These are phyloP conservation scores for Teunomyces panamensis DNA, from an alignment of 805 yeast genomes.

Conservation along the genomic window DNA sequence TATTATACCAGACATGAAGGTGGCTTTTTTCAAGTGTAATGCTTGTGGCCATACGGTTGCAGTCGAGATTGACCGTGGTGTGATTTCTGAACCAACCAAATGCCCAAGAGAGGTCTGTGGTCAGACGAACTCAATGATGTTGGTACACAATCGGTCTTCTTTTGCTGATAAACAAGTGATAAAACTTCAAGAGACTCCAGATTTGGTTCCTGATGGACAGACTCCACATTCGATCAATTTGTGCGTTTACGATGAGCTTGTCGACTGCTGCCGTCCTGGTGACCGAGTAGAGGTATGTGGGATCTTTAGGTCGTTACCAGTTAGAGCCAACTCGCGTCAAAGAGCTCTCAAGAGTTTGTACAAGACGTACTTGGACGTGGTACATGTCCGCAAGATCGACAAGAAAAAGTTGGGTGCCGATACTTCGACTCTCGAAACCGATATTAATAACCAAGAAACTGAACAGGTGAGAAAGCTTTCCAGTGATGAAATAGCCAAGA, in stretches of 20 bases:
- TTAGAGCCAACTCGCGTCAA: conserved; percentile 80
- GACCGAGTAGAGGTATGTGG: conserved; percentile 96
- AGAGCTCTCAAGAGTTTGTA: conserved; percentile 79
- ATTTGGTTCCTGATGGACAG: conserved; percentile 95
- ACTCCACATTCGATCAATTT: conserved; percentile 95
- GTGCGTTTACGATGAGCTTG: conserved; percentile 93
- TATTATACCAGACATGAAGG: conserved; percentile 96
- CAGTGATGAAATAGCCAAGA: conserved; percentile 64
- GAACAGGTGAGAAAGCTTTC: conserved; percentile 72
- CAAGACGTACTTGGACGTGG: conserved; percentile 92
- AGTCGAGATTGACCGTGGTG: conserved; percentile 92
- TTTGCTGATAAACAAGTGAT: conserved; percentile 96
- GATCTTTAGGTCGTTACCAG: conserved; percentile 88
- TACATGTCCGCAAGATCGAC: conserved; percentile 86
- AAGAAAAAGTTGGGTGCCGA: conserved; percentile 80
- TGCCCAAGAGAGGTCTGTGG: conserved; percentile 91
- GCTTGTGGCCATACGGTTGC: conserved; percentile 92
- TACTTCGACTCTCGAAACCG: conserved; percentile 53
- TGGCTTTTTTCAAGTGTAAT: conserved; percentile 91
- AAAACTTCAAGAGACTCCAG: conserved; percentile 93
- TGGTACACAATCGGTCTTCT: conserved; percentile 86
- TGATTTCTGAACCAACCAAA: conserved; percentile 85
- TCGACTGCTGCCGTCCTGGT: conserved; percentile 93
- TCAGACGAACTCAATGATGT: conserved; percentile 80
- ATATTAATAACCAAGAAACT: conserved; percentile 63